Conservation (phyloP, 371 early-diverging fungal species). For the Rozella allomycis region DNA sequence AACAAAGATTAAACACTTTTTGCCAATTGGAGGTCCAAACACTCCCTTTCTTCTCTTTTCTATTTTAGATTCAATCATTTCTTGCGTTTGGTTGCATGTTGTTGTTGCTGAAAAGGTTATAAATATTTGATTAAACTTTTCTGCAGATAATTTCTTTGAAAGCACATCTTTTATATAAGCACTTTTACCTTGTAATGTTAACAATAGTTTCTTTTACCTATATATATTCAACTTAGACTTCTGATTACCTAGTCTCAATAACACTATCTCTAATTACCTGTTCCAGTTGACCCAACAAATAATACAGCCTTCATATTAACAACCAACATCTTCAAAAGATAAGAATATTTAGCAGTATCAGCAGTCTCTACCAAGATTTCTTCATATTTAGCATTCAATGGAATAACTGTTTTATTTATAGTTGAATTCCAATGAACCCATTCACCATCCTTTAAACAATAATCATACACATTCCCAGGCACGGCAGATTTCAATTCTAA, state of each 20-base stretch:
- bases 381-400: constrained; percentile 21
- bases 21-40: constrained; percentile 20
- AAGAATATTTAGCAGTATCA: constrained; percentile 22
- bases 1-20: constrained; percentile 21
- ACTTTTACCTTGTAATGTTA: constrained; percentile 24
- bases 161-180: constrained; percentile 22
- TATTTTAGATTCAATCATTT: constrained; percentile 24
- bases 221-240: too few relatives aligned
- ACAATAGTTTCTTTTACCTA: too few relatives aligned
- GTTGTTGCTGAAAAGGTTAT: constrained; percentile 30
- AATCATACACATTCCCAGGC: constrained; percentile 14
- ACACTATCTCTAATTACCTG: too few relatives aligned
- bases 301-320: constrained; percentile 15
- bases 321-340: constrained; percentile 15
- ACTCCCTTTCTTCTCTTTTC: constrained; percentile 27
- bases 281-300: constrained; percentile 26
- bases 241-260: too few relatives aligned
- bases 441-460: constrained; percentile 8
- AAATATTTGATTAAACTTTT: constrained; percentile 16
- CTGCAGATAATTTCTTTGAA: constrained; percentile 13
- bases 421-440: constrained; percentile 21
- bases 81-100: constrained; percentile 24
- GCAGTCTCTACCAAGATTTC: constrained; percentile 27
- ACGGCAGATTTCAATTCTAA: constrained; percentile 4
- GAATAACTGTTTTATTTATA: constrained; percentile 10